phyloP scores from a whole-genome alignment of 331 rosid genomes.

The Rosa hybrid region DNA sequence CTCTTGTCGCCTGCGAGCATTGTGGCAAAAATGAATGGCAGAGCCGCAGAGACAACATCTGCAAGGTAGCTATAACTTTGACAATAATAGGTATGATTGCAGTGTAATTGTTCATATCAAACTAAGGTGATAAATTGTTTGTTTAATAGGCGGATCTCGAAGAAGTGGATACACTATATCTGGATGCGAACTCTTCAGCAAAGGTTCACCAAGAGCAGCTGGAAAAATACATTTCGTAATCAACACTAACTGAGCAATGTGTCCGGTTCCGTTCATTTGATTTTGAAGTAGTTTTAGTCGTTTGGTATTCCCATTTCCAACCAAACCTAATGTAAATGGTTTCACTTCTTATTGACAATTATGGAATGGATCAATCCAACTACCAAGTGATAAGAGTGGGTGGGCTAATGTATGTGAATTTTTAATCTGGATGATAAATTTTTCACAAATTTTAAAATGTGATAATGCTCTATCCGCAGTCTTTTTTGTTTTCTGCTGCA shows the following conservation, averaged over 20 bases:
- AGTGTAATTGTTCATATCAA: neutral
- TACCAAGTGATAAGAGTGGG: too few relatives aligned
- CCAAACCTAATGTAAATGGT: too few relatives aligned
- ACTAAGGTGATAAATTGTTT: slow-evolving; percentile 11
- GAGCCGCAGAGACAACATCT: slow-evolving; percentile 83
- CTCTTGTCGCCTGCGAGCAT: slow-evolving; percentile 87
- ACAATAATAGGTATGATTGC: slow-evolving; percentile 11
- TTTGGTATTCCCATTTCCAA: neutral
- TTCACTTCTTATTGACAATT: too few relatives aligned
- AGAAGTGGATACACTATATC: slow-evolving; percentile 71
- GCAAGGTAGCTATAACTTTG: slow-evolving; percentile 66
- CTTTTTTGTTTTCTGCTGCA: too few relatives aligned
- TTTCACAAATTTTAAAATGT: too few relatives aligned
- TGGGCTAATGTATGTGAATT: too few relatives aligned
- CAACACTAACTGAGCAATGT: slow-evolving; percentile 25
- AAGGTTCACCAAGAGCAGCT: slow-evolving; percentile 93
- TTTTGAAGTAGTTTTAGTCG: too few relatives aligned
- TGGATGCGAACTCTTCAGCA: slow-evolving; percentile 92
- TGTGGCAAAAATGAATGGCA: slow-evolving; percentile 84
- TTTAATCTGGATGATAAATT: too few relatives aligned
- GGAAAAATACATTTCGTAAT: slow-evolving; percentile 79
- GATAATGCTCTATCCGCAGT: too few relatives aligned
- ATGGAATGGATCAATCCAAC: too few relatives aligned
- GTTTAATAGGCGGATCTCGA: slow-evolving; percentile 74
- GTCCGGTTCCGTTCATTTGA: slow-evolving; percentile 32